These are phyloP conservation scores for Geotrichum phurueaensis DNA, from an alignment of 1,139 yeast genomes.

Conservation along the genomic window DNA sequence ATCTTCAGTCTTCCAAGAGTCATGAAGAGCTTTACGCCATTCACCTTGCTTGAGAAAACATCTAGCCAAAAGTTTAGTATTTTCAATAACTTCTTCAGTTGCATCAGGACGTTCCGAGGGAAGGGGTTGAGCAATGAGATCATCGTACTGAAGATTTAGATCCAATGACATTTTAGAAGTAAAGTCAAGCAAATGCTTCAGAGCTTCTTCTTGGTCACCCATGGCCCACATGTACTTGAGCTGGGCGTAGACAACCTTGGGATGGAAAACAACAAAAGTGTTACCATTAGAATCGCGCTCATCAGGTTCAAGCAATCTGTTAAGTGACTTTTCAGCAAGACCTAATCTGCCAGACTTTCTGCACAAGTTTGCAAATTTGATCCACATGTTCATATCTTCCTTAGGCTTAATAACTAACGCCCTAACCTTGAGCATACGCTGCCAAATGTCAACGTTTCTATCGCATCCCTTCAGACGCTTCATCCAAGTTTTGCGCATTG, in stretches of 20 bases:
- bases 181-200: constrained; percentile 78
- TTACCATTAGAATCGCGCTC: constrained; percentile 43
- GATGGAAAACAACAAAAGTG: constrained; percentile 34
- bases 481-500: constrained; percentile 91
- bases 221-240: constrained; percentile 96
- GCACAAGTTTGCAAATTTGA: constrained; percentile 92
- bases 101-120: constrained; percentile 70
- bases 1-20: constrained; percentile 72
- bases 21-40: constrained; percentile 84
- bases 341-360: constrained; percentile 90
- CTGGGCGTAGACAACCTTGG: constrained; percentile 95
- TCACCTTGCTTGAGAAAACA: constrained; percentile 97
- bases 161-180: constrained; percentile 88
- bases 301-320: constrained; percentile 57
- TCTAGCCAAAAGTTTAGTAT: constrained; percentile 82
- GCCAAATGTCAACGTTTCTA: constrained; percentile 97
- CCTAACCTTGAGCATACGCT: constrained; percentile 86
- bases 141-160: constrained; percentile 45
- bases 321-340: constrained; percentile 85
- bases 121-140: constrained; percentile 79
- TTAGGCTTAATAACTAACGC: constrained; percentile 92
- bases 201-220: constrained; percentile 81
- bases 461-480: constrained; percentile 89
- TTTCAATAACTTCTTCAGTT: constrained; percentile 74
- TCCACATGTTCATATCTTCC: constrained; percentile 98